Evolutionary conservation across 73 alveolate species (phyloP).

Genomic region (Tetrahymena thermophila): DNA sequence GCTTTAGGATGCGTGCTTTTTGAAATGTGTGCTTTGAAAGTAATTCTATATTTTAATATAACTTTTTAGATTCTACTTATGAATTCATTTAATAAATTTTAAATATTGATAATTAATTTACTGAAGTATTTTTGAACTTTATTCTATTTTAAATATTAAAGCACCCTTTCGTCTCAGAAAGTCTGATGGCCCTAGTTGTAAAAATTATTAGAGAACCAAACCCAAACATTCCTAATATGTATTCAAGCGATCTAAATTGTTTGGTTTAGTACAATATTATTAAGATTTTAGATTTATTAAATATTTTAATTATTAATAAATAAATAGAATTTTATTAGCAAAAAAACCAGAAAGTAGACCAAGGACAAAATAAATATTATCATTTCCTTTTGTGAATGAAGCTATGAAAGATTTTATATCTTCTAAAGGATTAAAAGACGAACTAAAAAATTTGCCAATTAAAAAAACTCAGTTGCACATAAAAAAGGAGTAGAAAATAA

Average conservation of each 20-base stretch:
- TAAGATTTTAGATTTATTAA: not conserved
- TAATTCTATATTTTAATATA: not conserved
- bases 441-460: not conserved
- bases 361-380: not conserved
- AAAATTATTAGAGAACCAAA: slow-evolving; percentile 76
- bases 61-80: not conserved
- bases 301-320: not conserved
- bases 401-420: not conserved
- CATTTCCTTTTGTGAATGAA: not conserved
- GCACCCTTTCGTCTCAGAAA: slow-evolving; percentile 94
- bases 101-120: no score
- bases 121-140: not conserved
- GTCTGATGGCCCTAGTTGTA: slow-evolving; percentile 70
- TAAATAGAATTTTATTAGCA: not conserved
- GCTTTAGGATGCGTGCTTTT: slow-evolving; percentile 82
- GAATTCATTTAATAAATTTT: no score
- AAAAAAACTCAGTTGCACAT: not conserved
- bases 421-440: not conserved
- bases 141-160: slow-evolving; percentile 23
- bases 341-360: not conserved
- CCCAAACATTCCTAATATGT: slow-evolving; percentile 76
- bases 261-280: not conserved
- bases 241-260: slow-evolving; percentile 46
- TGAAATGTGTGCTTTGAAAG: slow-evolving; percentile 74
- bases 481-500: not conserved